A percentile compares a stretch with the other conserved stretches of the same genome.
Evolutionary conservation across 306 rosid genomes (phyloP).

Genomic region (Cucurbita pepo): DNA sequence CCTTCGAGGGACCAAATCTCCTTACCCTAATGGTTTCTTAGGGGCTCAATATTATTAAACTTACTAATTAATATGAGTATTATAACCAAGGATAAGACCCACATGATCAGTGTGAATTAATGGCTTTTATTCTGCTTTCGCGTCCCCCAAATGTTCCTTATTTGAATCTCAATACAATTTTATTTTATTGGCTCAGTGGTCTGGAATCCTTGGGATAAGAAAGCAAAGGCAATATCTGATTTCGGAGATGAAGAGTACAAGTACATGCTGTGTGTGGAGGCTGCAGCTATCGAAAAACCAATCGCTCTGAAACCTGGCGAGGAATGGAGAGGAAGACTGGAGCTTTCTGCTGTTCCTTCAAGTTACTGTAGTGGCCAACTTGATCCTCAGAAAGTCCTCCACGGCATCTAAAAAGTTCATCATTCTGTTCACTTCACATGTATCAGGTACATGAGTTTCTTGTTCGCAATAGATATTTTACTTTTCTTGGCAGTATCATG

Average conservation of each 20-base stretch:
- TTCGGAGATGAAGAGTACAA: conserved; percentile 97
- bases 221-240: conserved; percentile 86
- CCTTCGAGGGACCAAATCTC: too few relatives aligned
- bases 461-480: not conserved
- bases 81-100: not conserved
- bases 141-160: not conserved
- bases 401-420: conserved; percentile 29
- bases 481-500: not conserved
- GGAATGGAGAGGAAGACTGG: conserved; percentile 93
- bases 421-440: conserved; percentile 36
- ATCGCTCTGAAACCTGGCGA: conserved; percentile 93
- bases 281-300: conserved; percentile 67
- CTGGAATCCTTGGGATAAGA: conserved; percentile 99
- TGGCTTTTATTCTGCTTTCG: not conserved
- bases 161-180: not conserved
- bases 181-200: conserved; percentile 41
- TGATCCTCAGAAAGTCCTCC: conserved; percentile 79
- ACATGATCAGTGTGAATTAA: not conserved
- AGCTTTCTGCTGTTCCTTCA: conserved; percentile 91
- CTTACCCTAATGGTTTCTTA: too few relatives aligned
- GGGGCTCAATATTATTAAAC: not conserved
- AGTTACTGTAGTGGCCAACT: conserved; percentile 97
- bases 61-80: not conserved
- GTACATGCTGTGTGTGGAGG: conserved; percentile 88
- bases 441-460: conserved; percentile 41